Base-by-base conservation (phyloP, 2,329 filamentous ascomycete species). In the Daldinia eschscholtzii region DNA sequence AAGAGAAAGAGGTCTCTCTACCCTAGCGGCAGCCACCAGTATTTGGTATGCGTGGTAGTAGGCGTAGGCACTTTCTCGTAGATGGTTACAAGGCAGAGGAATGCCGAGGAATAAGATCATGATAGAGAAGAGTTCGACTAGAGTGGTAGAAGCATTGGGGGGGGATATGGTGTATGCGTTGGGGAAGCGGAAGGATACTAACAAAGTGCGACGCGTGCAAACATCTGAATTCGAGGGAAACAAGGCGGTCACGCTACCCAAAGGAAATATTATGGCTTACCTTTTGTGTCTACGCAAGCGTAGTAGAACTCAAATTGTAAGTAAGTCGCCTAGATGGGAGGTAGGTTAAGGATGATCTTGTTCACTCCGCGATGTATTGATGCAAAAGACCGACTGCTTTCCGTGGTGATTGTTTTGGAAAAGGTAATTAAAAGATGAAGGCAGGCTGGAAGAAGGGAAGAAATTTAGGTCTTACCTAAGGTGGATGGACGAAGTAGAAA, bases 191-290 rank as follows among this genome's bases (percentile, higher is more conserved):
- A 48, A 48, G 44, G 52, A 4, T n/a, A 39, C 1, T 37, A 18
- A 30, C 12, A 37, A 39, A 37, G n/a, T 37, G 30, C 52, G 33
- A 55, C 18, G 18, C 10, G 18, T n/a, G 33, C 52, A 37, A 55
- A 55, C 33, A 37, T 37, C n/a, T 52, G 33, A 55, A 28, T 13
- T 39, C 30, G 18, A n/a, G 13, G 52, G n/a, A 53, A 53, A 55
- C 33, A 55, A 15, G 50, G 18, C 15, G 26, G 6, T 5, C 18
- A 20, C 23, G 6, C 33, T 10, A 4, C 33, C 18, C 4, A 37
- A 37, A 35, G 15, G 18, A 55, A 37, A 39, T 10, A 39, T 35
- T 3, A 10, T 26, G 18, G 26, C 52, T 55, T 55, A 55, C 52
- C 33, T 55, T 30, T 33, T 5, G 46, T 33, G 15, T 2, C 46